Evolutionary conservation across 2,329 filamentous ascomycete genomes (phyloP).

Genomic region (Lojkania enalia): DNA sequence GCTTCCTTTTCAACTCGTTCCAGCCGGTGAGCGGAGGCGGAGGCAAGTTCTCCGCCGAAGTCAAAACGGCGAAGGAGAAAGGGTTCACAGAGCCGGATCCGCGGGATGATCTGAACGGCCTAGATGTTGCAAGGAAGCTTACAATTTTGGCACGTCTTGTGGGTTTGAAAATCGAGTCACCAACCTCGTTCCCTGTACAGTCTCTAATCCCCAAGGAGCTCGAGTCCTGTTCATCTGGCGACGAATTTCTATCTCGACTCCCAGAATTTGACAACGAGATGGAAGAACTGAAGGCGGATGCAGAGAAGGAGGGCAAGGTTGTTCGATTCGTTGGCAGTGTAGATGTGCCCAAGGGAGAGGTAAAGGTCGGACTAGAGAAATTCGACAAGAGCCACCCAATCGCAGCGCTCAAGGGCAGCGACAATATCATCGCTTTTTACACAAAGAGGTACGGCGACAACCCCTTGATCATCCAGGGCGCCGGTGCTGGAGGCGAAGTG

Average conservation of each 20-base stretch:
- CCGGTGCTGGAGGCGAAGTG: slow-evolving; percentile 90
- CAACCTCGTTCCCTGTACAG: slow-evolving; percentile 90
- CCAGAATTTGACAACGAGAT: slow-evolving; percentile 86
- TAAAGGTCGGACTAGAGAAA: slow-evolving; percentile 91
- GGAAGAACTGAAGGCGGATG: slow-evolving; percentile 83
- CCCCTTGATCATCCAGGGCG: slow-evolving; percentile 91
- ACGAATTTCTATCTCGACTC: slow-evolving; percentile 82
- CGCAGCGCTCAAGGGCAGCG: slow-evolving; percentile 91
- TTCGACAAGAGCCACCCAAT: slow-evolving; percentile 84
- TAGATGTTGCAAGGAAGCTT: slow-evolving; percentile 92
- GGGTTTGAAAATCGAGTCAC: slow-evolving; percentile 78
- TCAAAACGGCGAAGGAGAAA: slow-evolving; percentile 86
- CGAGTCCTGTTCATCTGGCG: slow-evolving; percentile 73
- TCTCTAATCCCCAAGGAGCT: slow-evolving; percentile 88
- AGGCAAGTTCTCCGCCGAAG: slow-evolving; percentile 87
- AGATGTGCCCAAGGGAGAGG: slow-evolving; percentile 75
- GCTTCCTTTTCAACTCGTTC: slow-evolving; percentile 97
- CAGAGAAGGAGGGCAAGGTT: slow-evolving; percentile 85
- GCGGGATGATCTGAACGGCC: slow-evolving; percentile 81
- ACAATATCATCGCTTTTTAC: slow-evolving; percentile 99
- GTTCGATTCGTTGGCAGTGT: slow-evolving; percentile 93
- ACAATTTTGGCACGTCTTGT: slow-evolving; percentile 89
- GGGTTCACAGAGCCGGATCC: slow-evolving; percentile 92
- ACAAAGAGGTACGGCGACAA: slow-evolving; percentile 91
- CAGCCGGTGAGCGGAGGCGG: slow-evolving; percentile 76